Evolutionary conservation across 257 asterid genomes (phyloP), one percentile per base, ranked within the genome.

Genomic region (Prunella vulgaris): DNA sequence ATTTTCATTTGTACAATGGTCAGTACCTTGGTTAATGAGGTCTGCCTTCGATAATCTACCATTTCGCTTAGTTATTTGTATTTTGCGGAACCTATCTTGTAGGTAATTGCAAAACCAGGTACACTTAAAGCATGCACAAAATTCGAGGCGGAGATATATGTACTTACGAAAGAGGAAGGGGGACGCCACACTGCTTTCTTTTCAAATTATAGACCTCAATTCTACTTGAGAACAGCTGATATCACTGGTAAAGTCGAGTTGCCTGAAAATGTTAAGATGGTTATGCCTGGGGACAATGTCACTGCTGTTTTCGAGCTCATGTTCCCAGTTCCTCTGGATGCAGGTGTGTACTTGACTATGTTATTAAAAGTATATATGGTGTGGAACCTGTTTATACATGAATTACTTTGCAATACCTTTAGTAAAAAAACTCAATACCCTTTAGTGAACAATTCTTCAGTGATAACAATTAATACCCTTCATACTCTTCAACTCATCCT

Each of bases 271-370:
- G 98, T 95, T 61, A 95, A 92, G 92, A 95, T 95, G 99, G 99
- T 95, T 75, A 95, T 95, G 99, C 99, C 99, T 0, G 99, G 99
- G 57, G 99, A 95, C 87, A 95, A 92, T 64, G 98, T 95, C 54
- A 89, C 99, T 37, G 99, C 98, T 57, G 83, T 84, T 68, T 95
- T 95, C 52, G 96, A 89, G 82, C 90, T 94, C 58, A 91, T 89
- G 17, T 85, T 77, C 76, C 94, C 98, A 2, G 98, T 91, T 68
- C 97, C 99, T 38, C 87, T 94, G 12, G 98, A 91, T 73, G 76
- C 91, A 81, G 99, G 99, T 94, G 7, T 59, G 40, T 54, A 46
- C 2, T 18, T 4, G 25, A 27, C 21, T 32, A 5, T 54, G 68
- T 35, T 37, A 37, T n/a, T n/a, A n/a, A n/a, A n/a, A n/a, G n/a